These are phyloP conservation scores for Diaporthe eres DNA, from an alignment of 2,329 filamentous ascomycete species.

Conservation along the genomic window DNA sequence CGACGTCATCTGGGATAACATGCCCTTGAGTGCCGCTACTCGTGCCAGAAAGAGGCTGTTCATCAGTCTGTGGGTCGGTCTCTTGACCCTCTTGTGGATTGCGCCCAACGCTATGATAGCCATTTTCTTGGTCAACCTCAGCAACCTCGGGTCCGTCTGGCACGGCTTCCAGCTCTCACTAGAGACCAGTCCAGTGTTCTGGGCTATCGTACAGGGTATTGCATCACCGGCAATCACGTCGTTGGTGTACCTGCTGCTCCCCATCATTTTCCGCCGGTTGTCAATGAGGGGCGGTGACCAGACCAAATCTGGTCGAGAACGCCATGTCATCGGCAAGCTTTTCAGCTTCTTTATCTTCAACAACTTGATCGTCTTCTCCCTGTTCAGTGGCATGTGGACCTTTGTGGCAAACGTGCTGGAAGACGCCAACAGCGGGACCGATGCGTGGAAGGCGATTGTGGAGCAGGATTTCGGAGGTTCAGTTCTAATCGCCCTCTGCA, in stretches of 20 bases:
- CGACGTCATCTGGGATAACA: constrained; percentile 97
- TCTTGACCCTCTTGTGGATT: constrained; percentile 89
- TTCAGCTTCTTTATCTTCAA: constrained; percentile 99
- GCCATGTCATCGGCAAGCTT: constrained; percentile 90
- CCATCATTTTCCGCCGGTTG: constrained; percentile 90
- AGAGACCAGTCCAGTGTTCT: constrained; percentile 73
- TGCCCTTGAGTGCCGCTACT: constrained; percentile 78
- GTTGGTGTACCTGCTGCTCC: constrained; percentile 87
- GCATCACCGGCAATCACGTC: constrained; percentile 89
- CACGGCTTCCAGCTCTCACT: constrained; percentile 77
- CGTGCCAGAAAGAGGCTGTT: constrained; percentile 81
- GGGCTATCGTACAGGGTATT: constrained; percentile 94
- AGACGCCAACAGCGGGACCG: constrained; percentile 66
- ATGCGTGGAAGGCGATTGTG: constrained; percentile 78
- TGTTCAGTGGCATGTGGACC: constrained; percentile 87
- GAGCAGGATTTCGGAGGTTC: constrained; percentile 73
- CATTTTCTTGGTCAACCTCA: constrained; percentile 90
- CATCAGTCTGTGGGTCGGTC: constrained; percentile 86
- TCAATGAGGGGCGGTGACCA: constrained; percentile 87
- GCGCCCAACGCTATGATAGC: constrained; percentile 95
- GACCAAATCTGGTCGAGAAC: constrained; percentile 92
- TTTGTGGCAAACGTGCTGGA: constrained; percentile 78
- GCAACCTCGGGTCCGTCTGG: constrained; percentile 87
- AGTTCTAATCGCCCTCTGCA: constrained; percentile 82
- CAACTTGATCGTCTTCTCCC: constrained; percentile 93